A percentile compares a stretch with the other conserved stretches of the same genome.
Conservation (phyloP, 2,329 filamentous ascomycete genomes). For the Penicillium sp. region DNA sequence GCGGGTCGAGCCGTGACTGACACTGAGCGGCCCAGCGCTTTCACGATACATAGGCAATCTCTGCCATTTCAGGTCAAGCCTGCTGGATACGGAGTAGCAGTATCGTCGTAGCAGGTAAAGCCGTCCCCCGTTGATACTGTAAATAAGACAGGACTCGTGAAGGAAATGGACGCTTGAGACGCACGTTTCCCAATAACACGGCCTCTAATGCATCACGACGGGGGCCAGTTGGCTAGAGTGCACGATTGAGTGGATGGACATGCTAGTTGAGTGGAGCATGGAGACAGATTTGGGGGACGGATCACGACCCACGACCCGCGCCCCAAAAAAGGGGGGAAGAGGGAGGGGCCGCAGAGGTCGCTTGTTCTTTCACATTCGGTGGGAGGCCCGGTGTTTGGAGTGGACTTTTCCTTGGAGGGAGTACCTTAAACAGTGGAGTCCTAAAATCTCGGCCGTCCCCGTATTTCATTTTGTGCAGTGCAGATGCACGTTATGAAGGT, state of each 20-base stretch:
- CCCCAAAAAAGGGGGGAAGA: neutral
- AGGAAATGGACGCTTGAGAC: neutral
- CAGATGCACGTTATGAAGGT: neutral
- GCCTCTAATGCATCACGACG: neutral
- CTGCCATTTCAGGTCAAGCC: neutral
- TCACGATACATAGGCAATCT: neutral
- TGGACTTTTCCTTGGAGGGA: neutral
- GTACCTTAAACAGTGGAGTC: constrained; percentile 1
- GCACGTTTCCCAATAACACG: neutral
- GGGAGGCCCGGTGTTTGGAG: neutral
- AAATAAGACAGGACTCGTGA: neutral
- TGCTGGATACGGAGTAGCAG: neutral
- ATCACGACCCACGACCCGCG: neutral
- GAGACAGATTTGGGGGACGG: neutral
- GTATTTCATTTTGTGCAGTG: neutral
- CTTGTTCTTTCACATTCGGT: neutral
- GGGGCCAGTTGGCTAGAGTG: neutral
- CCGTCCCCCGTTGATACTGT: neutral
- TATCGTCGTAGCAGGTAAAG: neutral
- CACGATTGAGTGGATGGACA: neutral
- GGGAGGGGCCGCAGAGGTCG: neutral
- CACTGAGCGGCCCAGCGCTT: neutral
- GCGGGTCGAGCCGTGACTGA: neutral
- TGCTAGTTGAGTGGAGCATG: neutral
- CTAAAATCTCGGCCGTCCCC: neutral